Base-by-base conservation (phyloP, 1,139 yeast species). In the Zygotorulaspora mrakii region DNA sequence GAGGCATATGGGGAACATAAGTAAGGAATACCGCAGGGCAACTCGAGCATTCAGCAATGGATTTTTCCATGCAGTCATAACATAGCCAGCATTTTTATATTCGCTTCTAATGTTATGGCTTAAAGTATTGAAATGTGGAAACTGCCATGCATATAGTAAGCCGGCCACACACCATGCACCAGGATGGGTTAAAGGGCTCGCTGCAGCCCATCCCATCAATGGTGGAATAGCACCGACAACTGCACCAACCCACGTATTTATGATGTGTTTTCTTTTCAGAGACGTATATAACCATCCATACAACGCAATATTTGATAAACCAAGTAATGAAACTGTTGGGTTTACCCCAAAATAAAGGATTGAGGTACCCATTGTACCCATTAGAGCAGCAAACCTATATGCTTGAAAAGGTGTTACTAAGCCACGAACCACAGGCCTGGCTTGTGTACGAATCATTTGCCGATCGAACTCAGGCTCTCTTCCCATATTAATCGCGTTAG, bases 161-260 rank as follows among this genome's bases (percentile, higher is more conserved):
- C 83, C 88, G 1, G 97, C 97, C 24, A 89, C 68, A 57, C 94
- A 81, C 97, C 97, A 91, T 2, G 94, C 94, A 5, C 94, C 96
- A 0, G 97, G 96, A 48, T 86, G 87, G 3, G 71, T 54, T 36
- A 91, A 67, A 1, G 94, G 77, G 2, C 86, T 78, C 3, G 95
- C 84, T 0, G 96, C 95, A 1, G 96, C 96, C 98, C 98, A 91
- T 2, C 99, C 99, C 99, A 91, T 91, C 39, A 94, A 71, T 22
- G 99, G 99, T 1, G 99, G 98, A 29, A 91, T 84, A 0, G 97
- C 97, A 3, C 99, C 99, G 2, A 94, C 98, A 7, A 94, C 61
- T 1, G 98, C 98, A 16, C 99, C 99, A 1, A 91, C 94, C 99
- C 99, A 91, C 1, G 99, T 91, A 62, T 91, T 91, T 32, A 84